Evolutionary conservation across 1,284 basidiomycete species (phyloP), one percentile per base, ranked within the genome.

Genomic region (Trametes sp.): DNA sequence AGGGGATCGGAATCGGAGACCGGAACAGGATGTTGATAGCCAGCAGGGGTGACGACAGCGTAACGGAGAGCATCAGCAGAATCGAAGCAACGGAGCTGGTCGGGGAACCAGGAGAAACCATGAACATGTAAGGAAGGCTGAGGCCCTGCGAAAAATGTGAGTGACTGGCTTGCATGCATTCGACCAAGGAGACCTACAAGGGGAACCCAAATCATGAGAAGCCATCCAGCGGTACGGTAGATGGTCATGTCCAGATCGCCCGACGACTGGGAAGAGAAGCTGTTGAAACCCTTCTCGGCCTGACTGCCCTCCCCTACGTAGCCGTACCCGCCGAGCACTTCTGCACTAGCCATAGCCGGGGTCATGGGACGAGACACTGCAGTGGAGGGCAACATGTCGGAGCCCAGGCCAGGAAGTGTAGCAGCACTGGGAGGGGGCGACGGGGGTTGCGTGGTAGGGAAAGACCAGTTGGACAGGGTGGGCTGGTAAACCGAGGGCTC

Each of bases 391-490:
- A 80, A 76, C 35, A 84, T 73, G 29, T 78, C 77, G 1, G 80
- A 75, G 28, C 81, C 80, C 21, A 82, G 67, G 56, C 84, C 81
- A 1, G 76, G 71, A 21, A 67, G 50, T 2, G 66, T 65, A 24
- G 66, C 66, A 21, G 66, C 59, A 13, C 59, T 63, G 4, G 73
- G 70, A 6, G 75, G 74, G 11, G 72, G 68, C 35, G 71, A 61
- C 4, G 72, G 73, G 11, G 70, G 74, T 24, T 74, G 75, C 16
- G 80, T 81, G 2, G 83, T 74, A 14, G 89, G 84, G 77, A 84
- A 90, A 2, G 87, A 89, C 87, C 89, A 91, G 11, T 83, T 81
- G 38, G 88, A 84, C 24, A 87, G 63, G 0, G 86, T 86, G 11
- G 78, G 76, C 54, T 84, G 85, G 6, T 85, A 83, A n/a, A 80